Evolutionary conservation across 2,329 filamentous ascomycete species (phyloP).

Genomic region (Plenodomus biglobosus): DNA sequence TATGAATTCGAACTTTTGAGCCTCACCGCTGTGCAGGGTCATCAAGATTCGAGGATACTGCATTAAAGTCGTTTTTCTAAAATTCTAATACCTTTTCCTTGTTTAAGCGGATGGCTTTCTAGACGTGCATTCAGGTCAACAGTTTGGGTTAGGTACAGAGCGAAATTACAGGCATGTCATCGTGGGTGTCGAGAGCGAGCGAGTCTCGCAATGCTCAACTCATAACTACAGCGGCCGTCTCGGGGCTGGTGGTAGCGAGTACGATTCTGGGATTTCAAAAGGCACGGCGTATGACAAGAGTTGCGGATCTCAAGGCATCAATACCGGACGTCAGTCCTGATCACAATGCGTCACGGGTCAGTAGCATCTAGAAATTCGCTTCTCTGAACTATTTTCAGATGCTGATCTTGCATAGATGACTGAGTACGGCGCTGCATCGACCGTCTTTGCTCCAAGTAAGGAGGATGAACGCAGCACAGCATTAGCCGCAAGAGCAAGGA

Average conservation of each 20-base stretch:
- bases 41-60: conserved; percentile 3
- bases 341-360: conserved; percentile 55
- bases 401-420: conserved; percentile 59
- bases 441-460: conserved; percentile 43
- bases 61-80: neutral
- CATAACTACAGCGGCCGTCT: conserved; percentile 67
- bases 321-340: conserved; percentile 59
- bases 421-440: conserved; percentile 59
- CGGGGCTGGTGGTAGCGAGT: conserved; percentile 52
- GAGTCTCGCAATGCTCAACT: conserved; percentile 61
- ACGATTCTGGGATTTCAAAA: conserved; percentile 61
- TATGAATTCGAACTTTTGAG: conserved; percentile 7
- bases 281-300: conserved; percentile 56
- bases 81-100: neutral
- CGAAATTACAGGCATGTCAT: conserved; percentile 43
- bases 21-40: conserved; percentile 6
- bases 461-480: conserved; percentile 62
- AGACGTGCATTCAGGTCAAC: conserved; percentile 1
- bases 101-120: conserved; percentile 7
- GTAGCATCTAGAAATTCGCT: conserved; percentile 12
- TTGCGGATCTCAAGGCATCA: conserved; percentile 61
- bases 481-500: conserved; percentile 61
- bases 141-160: conserved; percentile 2
- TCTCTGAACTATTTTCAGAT: neutral
- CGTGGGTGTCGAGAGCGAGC: conserved; percentile 49